These are phyloP conservation scores for Endothia cerciana DNA, from an alignment of 2,329 filamentous ascomycete species.

Conservation along the genomic window DNA sequence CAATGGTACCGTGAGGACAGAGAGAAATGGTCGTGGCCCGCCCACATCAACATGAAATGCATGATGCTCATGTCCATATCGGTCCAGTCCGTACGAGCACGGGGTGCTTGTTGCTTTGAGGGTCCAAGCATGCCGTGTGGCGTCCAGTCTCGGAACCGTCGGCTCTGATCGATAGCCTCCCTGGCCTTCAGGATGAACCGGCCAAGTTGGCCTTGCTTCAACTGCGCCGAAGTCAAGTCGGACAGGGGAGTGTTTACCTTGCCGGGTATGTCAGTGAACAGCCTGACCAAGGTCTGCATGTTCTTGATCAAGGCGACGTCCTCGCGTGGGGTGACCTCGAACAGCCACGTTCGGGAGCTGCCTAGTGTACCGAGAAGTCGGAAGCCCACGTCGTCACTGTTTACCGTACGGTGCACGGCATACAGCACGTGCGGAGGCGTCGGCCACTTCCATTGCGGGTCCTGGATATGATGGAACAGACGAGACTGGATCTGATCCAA, in stretches of 20 bases:
- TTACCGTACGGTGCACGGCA: slow-evolving; percentile 70
- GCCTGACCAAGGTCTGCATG: slow-evolving; percentile 57
- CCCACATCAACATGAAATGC: slow-evolving; percentile 71
- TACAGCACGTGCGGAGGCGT: slow-evolving; percentile 60
- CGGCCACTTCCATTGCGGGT: slow-evolving; percentile 40
- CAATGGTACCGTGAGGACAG: slow-evolving; percentile 58
- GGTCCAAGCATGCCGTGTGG: slow-evolving; percentile 53
- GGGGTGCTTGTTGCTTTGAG: slow-evolving; percentile 30
- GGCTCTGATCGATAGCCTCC: slow-evolving; percentile 54
- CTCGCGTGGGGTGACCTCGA: slow-evolving; percentile 61
- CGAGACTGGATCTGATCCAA: slow-evolving; percentile 55
- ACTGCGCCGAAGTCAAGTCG: slow-evolving; percentile 30
- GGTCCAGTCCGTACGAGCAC: slow-evolving; percentile 45
- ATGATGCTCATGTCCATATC: slow-evolving; percentile 60
- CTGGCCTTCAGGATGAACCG: slow-evolving; percentile 56
- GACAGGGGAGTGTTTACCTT: slow-evolving; percentile 30
- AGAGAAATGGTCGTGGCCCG: slow-evolving; percentile 59
- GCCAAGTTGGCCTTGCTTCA: slow-evolving; percentile 38
- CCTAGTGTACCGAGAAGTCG: slow-evolving; percentile 53
- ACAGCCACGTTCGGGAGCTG: slow-evolving; percentile 58
- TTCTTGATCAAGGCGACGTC: slow-evolving; percentile 57
- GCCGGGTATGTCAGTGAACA: slow-evolving; percentile 50
- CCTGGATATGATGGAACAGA: slow-evolving; percentile 40
- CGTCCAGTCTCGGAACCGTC: slow-evolving; percentile 53
- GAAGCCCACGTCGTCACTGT: slow-evolving; percentile 65